These are phyloP conservation scores for Lasiodiplodia sp. DNA, from an alignment of 2,329 filamentous ascomycete genomes.

Conservation along the genomic window DNA sequence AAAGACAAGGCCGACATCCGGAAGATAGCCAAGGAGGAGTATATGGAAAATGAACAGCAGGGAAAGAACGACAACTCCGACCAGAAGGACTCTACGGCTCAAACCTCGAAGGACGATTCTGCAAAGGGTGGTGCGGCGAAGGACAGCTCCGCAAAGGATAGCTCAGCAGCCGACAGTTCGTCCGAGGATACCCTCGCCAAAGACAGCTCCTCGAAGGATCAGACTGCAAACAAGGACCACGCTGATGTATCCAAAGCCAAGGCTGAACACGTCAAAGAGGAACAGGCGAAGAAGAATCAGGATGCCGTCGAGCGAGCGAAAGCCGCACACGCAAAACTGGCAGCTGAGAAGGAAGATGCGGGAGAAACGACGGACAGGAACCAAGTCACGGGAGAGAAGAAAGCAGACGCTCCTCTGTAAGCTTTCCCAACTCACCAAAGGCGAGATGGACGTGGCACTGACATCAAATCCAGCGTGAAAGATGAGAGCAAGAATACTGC, in stretches of 20 bases:
- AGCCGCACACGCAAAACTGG: constrained; percentile 12
- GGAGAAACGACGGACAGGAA: constrained; percentile 12
- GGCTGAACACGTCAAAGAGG: constrained; percentile 9
- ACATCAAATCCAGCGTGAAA: constrained; percentile 12
- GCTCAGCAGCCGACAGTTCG: neutral
- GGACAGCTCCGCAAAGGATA: constrained; percentile 4
- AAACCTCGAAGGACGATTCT: constrained; percentile 4
- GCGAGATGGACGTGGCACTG: neutral
- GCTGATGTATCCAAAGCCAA: constrained; percentile 16
- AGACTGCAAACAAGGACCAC: constrained; percentile 6
- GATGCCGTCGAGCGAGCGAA: constrained; percentile 5
- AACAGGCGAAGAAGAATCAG: constrained; percentile 20
- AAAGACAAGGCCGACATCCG: constrained; percentile 85
- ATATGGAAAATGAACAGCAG: constrained; percentile 52
- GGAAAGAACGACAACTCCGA: constrained; percentile 8
- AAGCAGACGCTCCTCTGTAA: constrained; percentile 24
- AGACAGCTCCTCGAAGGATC: constrained; percentile 8
- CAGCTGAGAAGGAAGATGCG: neutral
- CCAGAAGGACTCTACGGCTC: constrained; percentile 5
- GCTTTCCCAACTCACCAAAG: neutral
- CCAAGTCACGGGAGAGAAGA: constrained; percentile 19
- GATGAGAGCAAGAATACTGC: neutral
- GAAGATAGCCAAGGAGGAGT: constrained; percentile 67
- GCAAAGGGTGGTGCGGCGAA: neutral
- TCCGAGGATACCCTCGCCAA: neutral